Base-by-base conservation (phyloP, 2,329 filamentous ascomycete species). In the Paraphaeosphaeria sporulosa region DNA sequence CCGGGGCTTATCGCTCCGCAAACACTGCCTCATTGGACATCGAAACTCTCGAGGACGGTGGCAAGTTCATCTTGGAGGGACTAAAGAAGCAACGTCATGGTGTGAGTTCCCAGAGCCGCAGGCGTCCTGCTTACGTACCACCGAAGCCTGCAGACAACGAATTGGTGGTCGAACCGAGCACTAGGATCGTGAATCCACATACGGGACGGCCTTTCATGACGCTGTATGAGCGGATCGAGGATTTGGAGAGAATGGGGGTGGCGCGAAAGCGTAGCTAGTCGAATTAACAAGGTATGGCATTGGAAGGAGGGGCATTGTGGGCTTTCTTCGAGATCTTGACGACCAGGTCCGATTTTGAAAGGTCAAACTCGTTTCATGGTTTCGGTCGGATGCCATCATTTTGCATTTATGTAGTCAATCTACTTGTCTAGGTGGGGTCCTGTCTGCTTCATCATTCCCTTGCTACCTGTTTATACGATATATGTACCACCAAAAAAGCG, bases 31-130 rank as follows among this genome's bases (percentile, higher is more conserved):
- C 34, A 12, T 17, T 47, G 19, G 59, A 64, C 23, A 32, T 44
- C 1, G 36, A 27, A 15, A 48, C 59, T n/a, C 50, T 64, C 15
- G 32, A 52, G 15, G 40, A 56, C 48, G 62, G 55, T 15, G 43
- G 30, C 8, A 59, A 59, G 21, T 32, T 30, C 3, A 23, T 23
- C n/a, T 58, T 44, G 40, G 56, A 17, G 13, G 25, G 9, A 4
- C 21, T 9, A n/a, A 44, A 40, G 15, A 40, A 8, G 38, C 36
- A 46, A 27, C 30, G 19, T n/a, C 30, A 40, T 15, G 23, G 25
- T 10, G n/a, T 40, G 13, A n/a, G n/a, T 40, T 40, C 38, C 38
- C 6, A 17, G 15, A 17, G n/a, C 7, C 38, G 15, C n/a, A 40
- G n/a, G 9, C 17, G n/a, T 17, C 38, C 17, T 17, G 38, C 5